Base-by-base conservation (phyloP, 1,284 basidiomycete genomes). In the Naganishia sp. region DNA sequence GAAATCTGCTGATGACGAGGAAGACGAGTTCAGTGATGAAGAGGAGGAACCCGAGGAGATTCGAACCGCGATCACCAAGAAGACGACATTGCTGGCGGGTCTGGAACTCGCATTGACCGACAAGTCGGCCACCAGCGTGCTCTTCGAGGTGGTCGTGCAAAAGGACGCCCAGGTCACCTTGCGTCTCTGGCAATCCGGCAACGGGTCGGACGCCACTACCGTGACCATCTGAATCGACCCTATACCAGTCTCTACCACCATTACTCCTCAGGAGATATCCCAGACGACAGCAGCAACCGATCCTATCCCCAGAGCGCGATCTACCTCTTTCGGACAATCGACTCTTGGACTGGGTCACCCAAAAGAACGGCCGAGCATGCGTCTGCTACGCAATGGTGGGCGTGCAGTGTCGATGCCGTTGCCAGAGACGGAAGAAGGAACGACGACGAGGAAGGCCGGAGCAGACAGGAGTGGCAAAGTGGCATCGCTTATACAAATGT, bases 21-120 rank as follows among this genome's bases (percentile, higher is more conserved):
- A 72, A 13, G 69, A 68, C 17, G 71, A 70, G 25, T 75, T 73
- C 50, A 71, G 71, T 47, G 71, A 72, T 42, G 72, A 74, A 23
- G 78, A 81, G 15, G 84, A 84, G 10, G 86, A 86, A 35, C 87
- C 87, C 0, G 87, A 85, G 46, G 85, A 85, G 47, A 84, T 88
- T 79, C 86, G 89, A 74, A 85, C 85, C 73, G 84, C 84, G 23
- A 74, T 90, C 55, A 84, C 83, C 60, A 88, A 88, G 77, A 85
- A 86, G 71, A 81, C 77, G 1, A 81, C 84, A 49, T 76, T 90
- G 31, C 67, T 80, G 28, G 76, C 75, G 25, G 73, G 68, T 53
- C 85, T 86, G 17, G 82, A 84, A 43, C 73, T 90, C 53, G 78
- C 80, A 31, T 73, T 86, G 18, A 80, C 83, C 10, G 83, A 86